Conservation (phyloP, 2,329 filamentous ascomycete species). For the Simplicillium aogashimaense region DNA sequence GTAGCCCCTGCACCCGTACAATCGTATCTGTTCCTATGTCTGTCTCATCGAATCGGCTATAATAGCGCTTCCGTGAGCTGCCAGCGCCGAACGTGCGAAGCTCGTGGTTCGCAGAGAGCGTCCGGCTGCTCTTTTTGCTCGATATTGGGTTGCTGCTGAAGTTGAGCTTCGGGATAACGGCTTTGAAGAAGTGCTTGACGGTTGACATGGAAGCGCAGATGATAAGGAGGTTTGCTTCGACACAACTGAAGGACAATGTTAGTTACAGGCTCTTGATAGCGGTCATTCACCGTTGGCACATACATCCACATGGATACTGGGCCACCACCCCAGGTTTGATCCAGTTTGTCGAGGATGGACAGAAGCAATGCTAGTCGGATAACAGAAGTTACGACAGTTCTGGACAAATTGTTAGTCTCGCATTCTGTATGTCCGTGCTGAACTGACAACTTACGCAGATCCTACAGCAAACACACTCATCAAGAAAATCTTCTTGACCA, state of each 20-base stretch:
- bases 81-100: slow-evolving; percentile 1
- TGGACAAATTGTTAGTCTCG: slow-evolving; percentile 1
- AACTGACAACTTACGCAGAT: slow-evolving; percentile 11
- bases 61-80: background rate
- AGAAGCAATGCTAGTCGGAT: slow-evolving; percentile 16
- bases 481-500: slow-evolving; percentile 33
- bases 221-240: slow-evolving; percentile 26
- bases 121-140: background rate
- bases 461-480: slow-evolving; percentile 32
- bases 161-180: slow-evolving; percentile 14
- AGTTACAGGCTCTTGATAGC: background rate
- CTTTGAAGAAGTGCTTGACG: slow-evolving; percentile 18
- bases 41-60: slow-evolving; percentile 3
- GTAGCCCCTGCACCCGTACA: background rate
- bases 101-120: background rate
- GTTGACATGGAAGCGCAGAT: slow-evolving; percentile 19
- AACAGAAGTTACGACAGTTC: slow-evolving; percentile 20
- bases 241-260: slow-evolving; percentile 11
- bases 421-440: background rate
- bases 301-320: slow-evolving; percentile 16
- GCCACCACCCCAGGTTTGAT: slow-evolving; percentile 17
- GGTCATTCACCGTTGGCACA: slow-evolving; percentile 1
- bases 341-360: slow-evolving; percentile 9
- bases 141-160: slow-evolving; percentile 2
- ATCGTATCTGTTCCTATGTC: slow-evolving; percentile 1